Evolutionary conservation across 2,329 filamentous ascomycete species (phyloP), one percentile per base, ranked within the genome.

Genomic region (Colletotrichum spaethianum): DNA sequence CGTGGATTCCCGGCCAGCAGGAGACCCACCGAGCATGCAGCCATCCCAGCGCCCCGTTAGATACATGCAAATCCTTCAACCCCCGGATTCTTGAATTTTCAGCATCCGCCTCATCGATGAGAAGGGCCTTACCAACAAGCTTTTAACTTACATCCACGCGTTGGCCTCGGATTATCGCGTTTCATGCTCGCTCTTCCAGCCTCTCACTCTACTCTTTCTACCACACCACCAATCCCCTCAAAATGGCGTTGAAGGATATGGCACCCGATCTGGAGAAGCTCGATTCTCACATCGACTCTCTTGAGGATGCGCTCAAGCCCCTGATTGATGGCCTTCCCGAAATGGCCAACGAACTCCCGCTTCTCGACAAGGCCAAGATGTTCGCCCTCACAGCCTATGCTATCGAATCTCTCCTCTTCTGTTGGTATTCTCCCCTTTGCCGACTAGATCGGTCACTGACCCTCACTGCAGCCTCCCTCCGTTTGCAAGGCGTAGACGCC

Each of bases 331-430:
- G 87, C 61, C 84, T 98, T 53, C 86, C 90, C 62, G 90, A 92
- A 50, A 89, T 90, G 68, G 91, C 94, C 6, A 92, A 91, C 67
- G 94, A 94, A 79, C 87, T 98, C 36, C 95, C 96, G 1, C 87
- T 98, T n/a, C 88, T 99, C 73, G 96, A 98, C 85, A 95, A 94
- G 84, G 95, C 96, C 9, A 98, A 98, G 84, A 91, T 98, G 72
- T 94, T 97, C 80, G 92, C 96, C n/a, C 87, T 97, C 26, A 88
- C 92, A 63, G 93, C 94, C 23, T 99, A 98, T 81, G 90, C 95
- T 0, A 92, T 99, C 74, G 96, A 98, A 79, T 97, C 95, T 0
- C 85, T 98, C 12, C 85, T 99, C 9, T 98, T 97, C 82, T 93
- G 93, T 95, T 83, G 74, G 90, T 79, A 40, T 16, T 8, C n/a